Evolutionary conservation across 1,139 yeast species (phyloP), one percentile per base, ranked within the genome.

Genomic region (Saccharomyces hybrid): DNA sequence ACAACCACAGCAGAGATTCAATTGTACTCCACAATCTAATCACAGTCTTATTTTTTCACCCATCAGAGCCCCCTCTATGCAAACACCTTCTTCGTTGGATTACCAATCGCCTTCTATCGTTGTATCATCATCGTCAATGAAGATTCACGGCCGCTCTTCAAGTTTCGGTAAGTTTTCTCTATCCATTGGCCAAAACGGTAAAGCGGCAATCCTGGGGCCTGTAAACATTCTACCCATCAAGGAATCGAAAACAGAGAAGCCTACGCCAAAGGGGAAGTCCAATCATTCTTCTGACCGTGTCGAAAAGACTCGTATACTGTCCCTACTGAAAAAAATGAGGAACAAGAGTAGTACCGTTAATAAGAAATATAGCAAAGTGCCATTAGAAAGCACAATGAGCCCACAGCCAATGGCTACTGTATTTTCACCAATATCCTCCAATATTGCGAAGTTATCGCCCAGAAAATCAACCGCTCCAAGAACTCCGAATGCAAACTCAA

Each of bases 151-250:
- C 7, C 42, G 25, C 11, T 38, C 42, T 9, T 38, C 42, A 9
- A 38, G 42, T 9, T 38, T 38, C 23, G 42, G 42, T 41, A 62
- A 58, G 32, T 56, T 65, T 23, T 57, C 61, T 16, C 56, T 65
- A 25, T 60, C 58, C 44, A 58, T 65, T 31, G 65, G 64, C 6
- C 52, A 59, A 9, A 57, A 64, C 50, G 69, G 69, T 8, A 64
- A 62, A 48, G 68, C 68, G 2, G 46, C 57, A 9, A 61, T 63
- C 48, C 52, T 56, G 13, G 52, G 54, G 4, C 49, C 57, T 13
- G 25, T 11, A 26, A 48, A 27, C 4, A 25, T 23, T 2, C 6
- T 46, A 9, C 16, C 48, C 31, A 48, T 11, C 2, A 6, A 27
- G 2, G 6, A 11, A 9, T 13, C 30, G 9, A 13, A 48, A 20